Base-by-base conservation (phyloP, 2,329 filamentous ascomycete species). In the Tricladium varicosporioides region DNA sequence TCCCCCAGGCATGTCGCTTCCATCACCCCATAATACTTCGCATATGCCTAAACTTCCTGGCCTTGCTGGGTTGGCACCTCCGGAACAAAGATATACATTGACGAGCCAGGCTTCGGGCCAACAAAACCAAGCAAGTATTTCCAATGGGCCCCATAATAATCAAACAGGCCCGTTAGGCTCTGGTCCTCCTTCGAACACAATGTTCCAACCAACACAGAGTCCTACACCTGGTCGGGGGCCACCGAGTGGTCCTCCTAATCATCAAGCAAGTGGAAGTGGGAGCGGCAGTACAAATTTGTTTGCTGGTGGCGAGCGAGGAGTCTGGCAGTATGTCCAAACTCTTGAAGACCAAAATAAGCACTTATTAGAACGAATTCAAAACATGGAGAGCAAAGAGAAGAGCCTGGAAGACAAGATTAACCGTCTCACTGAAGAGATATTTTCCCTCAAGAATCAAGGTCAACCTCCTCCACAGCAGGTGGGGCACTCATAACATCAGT, bases 321-420 rank as follows among this genome's bases (percentile, higher is more conserved):
- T 92, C 8, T 91, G 87, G 87, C 75, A 79, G 3, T 91, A 91
- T 66, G 82, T 92, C 33, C 85, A 90, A 56, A 80, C 79, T 15
- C 76, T 93, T 50, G 89, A 93, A 67, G 81, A 84, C 11, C 76
- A 75, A 62, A 69, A 82, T n/a, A 76, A 77, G 54, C 70, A 74
- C 11, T 66, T 81, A 18, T 73, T 71, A 40, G 78, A 80, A 33
- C 74, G 74, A 50, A 69, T 80, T 15, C 70, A 73, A 42, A 65
- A 65, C 5, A 72, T 81, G 67, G 77, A 71, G 52, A 62, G 54
- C 18, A 63, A 65, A 22, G 64, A 61, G 58, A 68, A 48, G 51
- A 63, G 48, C 42, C 51, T 67, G 50, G 59, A 61, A 47, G 59
- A 66, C 10, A 65, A 65, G 54, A 67, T 70, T 18, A 65, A 64